Percentiles rank a stretch among this genome's conserved stretches.
Evolutionary conservation across 148 eudicot genomes (phyloP).

Genomic region (Rheum nobile): DNA sequence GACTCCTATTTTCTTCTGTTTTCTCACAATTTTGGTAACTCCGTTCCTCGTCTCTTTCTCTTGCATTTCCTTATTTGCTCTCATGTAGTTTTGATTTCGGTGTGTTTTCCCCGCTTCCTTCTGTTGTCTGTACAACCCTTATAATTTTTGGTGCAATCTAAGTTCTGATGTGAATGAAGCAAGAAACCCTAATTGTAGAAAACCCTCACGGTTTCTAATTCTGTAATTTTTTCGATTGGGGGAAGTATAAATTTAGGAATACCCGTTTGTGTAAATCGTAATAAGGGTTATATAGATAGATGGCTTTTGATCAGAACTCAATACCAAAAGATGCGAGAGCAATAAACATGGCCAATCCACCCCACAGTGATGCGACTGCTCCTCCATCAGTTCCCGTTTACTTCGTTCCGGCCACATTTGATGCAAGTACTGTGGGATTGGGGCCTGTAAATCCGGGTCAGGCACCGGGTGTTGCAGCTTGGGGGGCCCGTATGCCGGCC

Average conservation of each 20-base stretch:
- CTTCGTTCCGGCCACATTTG: constrained; percentile 28
- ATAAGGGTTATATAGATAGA: constrained; percentile 20
- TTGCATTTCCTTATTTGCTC: not conserved
- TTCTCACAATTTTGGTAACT: constrained; percentile 1
- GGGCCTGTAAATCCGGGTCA: constrained; percentile 31
- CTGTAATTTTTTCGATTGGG: not conserved
- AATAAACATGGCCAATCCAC: constrained; percentile 35
- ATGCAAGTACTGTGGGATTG: constrained; percentile 36
- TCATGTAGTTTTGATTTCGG: not conserved
- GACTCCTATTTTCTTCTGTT: not conserved
- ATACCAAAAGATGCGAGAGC: constrained; percentile 53
- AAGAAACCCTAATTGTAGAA: constrained; percentile 5
- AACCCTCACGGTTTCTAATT: not conserved
- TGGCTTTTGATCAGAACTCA: constrained; percentile 75
- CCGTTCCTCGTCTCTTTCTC: not conserved
- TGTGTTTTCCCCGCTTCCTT: not conserved
- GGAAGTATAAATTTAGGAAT: not conserved
- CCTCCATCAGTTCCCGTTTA: constrained; percentile 36
- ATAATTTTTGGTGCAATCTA: not conserved
- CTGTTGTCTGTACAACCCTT: not conserved
- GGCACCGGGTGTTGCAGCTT: constrained; percentile 29
- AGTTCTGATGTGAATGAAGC: not conserved
- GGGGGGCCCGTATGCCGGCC: constrained; percentile 39
- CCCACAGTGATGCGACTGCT: constrained; percentile 24
- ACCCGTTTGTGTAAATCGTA: not conserved